Conservation (phyloP, 352 stramenopile species). For the Phytophthora fragariaefolia region DNA sequence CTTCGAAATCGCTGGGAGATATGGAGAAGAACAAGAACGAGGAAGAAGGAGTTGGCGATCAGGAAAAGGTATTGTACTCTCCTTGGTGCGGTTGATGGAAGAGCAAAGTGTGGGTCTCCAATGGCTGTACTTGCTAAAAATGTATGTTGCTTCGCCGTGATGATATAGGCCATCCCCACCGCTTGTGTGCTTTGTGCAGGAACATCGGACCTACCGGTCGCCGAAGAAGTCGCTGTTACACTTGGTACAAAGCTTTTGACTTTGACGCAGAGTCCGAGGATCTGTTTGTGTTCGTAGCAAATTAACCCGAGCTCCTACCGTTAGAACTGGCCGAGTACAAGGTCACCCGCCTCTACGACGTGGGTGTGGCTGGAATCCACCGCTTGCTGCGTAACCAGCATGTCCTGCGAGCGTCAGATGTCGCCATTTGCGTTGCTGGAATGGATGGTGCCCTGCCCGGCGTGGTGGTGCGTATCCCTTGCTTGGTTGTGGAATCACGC, state of each 20-base stretch:
- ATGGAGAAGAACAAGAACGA: constrained; percentile 1
- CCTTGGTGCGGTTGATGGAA: neutral
- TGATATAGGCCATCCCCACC: constrained; percentile 18
- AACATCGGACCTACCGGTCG: constrained; percentile 96
- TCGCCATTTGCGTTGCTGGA: constrained; percentile 96
- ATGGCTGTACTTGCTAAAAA: neutral
- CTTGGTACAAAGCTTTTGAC: constrained; percentile 58
- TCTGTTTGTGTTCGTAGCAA: neutral
- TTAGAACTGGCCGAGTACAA: constrained; percentile 89
- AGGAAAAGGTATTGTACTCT: constrained; percentile 20
- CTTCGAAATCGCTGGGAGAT: constrained; percentile 44
- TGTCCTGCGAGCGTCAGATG: constrained; percentile 85
- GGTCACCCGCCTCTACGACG: constrained; percentile 91
- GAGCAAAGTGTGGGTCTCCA: neutral
- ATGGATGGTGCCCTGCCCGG: constrained; percentile 98
- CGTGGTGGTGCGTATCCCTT: constrained; percentile 89
- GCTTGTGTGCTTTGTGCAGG: constrained; percentile 94
- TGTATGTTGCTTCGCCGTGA: constrained; percentile 8
- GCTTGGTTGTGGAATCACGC: neutral
- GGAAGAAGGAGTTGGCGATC: neutral
- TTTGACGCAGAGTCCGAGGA: neutral
- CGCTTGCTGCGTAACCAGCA: constrained; percentile 90
- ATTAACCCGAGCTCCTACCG: constrained; percentile 7
- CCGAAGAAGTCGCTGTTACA: constrained; percentile 96
- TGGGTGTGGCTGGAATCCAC: constrained; percentile 95